Base-by-base conservation (phyloP, 768 basidiomycete species). In the Imleria badia region DNA sequence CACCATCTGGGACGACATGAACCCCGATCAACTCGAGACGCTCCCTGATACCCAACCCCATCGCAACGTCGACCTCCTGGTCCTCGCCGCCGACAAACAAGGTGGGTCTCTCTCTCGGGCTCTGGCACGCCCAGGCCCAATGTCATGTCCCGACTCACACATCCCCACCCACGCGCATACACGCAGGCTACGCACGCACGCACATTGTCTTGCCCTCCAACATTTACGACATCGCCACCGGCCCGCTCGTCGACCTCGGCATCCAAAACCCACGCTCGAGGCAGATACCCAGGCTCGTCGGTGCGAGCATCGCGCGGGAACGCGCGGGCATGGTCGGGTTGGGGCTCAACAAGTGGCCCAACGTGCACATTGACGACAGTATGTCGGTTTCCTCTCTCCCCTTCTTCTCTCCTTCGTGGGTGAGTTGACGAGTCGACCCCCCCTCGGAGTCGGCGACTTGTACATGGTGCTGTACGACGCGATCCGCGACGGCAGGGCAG, bases 281-380 rank as follows among this genome's bases (percentile, higher is more conserved):
- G 5, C 81, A 83, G 57, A 77, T 86, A 29, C 85, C 85, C 12
- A 17, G 11, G 1, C 62, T 84, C 9, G 76, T 85, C 54, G 65
- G 65, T 3, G 75, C 75, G 0, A 61, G 77, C 19, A 59, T 84
- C 40, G 68, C 61, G 56, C 74, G 85, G 30, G 76, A 76, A 3
- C 74, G 76, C n/a, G 83, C 74, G 0, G 84, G 82, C 15, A 72
- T 82, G 65, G 73, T 86, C 14, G 85, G 84, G 0, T 54, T 75
- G 34, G 86, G 86, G 2, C 73, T 76, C 60, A 82, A 85, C 52
- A 52, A 80, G 6, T 87, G 85, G 86, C 75, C 78, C 1, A 82
- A 81, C 53, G 77, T 86, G 13, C 76, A 84, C 57, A 75, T 84
- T 47, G 68, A 77, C 42, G 82, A 85, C 29, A 63, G 55, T 59